Base-by-base conservation (phyloP, 2,329 filamentous ascomycete species). In the Alternaria metachromatica region DNA sequence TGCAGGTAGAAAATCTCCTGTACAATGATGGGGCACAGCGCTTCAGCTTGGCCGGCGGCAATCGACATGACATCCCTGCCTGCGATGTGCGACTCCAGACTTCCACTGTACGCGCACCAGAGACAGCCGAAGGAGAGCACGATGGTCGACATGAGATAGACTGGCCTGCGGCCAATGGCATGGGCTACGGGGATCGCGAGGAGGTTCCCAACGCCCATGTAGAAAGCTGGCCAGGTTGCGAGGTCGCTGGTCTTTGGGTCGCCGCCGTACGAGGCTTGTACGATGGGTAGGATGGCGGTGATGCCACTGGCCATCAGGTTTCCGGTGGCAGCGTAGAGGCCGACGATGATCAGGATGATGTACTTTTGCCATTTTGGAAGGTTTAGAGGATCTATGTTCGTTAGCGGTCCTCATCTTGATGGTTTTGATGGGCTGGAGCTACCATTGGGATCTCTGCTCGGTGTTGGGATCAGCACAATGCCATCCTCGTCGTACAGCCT, bases 401-500 rank as follows among this genome's bases (percentile, higher is more conserved):
- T 44, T 10, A 21, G 53, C 49, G 28, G 28, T 41, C 4, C n/a
- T 37, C 5, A 2, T 20, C 8, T 25, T 45, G 45, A 8, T 20
- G 25, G 18, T 18, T 6, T 2, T n/a, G 25, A 37, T 41, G 11
- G 45, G 2, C 21, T 25, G 30, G 43, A 7, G 25, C 61, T 48
- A 66, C 64, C 64, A 7, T 64, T 66, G 20, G 64, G 62, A 57
- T 66, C 64, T 20, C 43, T 53, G 37, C 26, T 64, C 9, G 64
- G 64, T 7, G 64, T 66, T 9, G 64, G 64, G 25, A 66, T 64
- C 30, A 66, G 62, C n/a, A 64, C 62, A 12, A 64, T 66, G 45
- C 62, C 58, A 9, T 58, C 62, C 23, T 64, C 64, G 21, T 62
- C 62, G 45, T 43, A 61, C 7, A 66, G 41, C 26, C 25, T 64